These are phyloP conservation scores for Bolboschoenus planiculmis DNA, from an alignment of 176 grass and related monocot species.

Conservation along the genomic window DNA sequence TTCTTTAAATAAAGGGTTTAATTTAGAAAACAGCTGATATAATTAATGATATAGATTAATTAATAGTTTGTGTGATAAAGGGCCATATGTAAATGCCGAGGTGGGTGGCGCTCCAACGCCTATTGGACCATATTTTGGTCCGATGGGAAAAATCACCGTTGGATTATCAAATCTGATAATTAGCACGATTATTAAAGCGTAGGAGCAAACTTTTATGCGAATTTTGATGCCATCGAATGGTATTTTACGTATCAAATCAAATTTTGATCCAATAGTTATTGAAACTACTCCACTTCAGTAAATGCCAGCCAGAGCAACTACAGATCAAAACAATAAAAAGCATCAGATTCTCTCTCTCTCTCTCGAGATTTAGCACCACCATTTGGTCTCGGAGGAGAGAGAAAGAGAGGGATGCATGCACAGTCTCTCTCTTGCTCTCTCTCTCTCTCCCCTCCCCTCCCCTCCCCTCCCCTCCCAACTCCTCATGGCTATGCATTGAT, in stretches of 20 bases:
- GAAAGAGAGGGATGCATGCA: conserved; percentile 17
- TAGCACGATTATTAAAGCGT: no score
- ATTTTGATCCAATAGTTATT: no score
- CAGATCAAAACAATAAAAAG: conserved; percentile 28
- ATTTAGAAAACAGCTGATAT: background rate
- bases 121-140: no score
- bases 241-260: no score
- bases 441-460: conserved; percentile 6
- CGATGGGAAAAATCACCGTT: no score
- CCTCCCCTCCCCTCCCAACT: no score
- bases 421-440: conserved; percentile 15
- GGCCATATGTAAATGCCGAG: conserved; percentile 27
- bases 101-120: no score
- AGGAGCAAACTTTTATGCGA: no score
- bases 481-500: conserved; percentile 5
- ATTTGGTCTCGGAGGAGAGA: conserved; percentile 14
- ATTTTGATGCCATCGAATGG: no score
- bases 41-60: conserved; percentile 8
- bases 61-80: conserved; percentile 3
- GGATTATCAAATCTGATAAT: no score
- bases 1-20: background rate
- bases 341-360: conserved; percentile 22
- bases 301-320: conserved; percentile 22
- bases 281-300: no score
- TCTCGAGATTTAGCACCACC: conserved; percentile 23